Conservation (phyloP, 208 protist species). For the Entamoeba moshkovskii region DNA sequence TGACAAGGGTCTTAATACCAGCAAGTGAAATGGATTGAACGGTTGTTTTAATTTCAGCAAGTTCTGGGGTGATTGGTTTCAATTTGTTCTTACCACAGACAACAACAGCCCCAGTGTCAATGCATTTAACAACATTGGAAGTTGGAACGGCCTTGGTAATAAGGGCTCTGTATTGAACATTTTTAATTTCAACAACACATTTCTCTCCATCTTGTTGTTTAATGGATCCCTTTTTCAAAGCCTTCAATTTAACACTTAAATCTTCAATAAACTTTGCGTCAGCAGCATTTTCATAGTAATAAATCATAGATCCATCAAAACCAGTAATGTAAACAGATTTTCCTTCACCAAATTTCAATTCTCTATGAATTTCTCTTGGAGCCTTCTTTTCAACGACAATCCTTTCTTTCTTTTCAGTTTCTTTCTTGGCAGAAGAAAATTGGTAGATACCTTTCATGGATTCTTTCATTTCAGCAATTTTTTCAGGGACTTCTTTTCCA, state of each 20-base stretch:
- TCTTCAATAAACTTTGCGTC: not conserved
- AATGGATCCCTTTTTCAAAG: not conserved
- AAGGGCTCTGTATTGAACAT: not conserved
- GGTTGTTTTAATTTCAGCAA: not conserved
- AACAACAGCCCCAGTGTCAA: not conserved
- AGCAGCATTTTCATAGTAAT: not conserved
- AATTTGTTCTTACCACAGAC: not conserved
- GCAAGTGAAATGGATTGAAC: not conserved
- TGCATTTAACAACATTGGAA: not conserved
- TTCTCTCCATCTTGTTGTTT: not conserved
- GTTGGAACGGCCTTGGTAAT: not conserved
- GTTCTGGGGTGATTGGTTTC: not conserved
- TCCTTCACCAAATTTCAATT: not conserved
- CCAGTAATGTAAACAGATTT: not conserved
- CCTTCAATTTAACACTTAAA: not conserved
- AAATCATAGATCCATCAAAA: not conserved
- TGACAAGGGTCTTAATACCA: not conserved
- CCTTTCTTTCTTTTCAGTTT: not conserved
- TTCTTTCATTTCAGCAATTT: not conserved
- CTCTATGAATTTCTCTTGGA: not conserved
- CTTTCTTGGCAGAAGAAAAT: not conserved
- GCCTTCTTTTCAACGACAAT: not conserved
- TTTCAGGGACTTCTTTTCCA: not conserved
- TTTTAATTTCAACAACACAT: not conserved
- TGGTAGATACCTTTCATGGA: not conserved